phyloP scores from a whole-genome alignment of 805 yeast species.

The Torulaspora maleeae region DNA sequence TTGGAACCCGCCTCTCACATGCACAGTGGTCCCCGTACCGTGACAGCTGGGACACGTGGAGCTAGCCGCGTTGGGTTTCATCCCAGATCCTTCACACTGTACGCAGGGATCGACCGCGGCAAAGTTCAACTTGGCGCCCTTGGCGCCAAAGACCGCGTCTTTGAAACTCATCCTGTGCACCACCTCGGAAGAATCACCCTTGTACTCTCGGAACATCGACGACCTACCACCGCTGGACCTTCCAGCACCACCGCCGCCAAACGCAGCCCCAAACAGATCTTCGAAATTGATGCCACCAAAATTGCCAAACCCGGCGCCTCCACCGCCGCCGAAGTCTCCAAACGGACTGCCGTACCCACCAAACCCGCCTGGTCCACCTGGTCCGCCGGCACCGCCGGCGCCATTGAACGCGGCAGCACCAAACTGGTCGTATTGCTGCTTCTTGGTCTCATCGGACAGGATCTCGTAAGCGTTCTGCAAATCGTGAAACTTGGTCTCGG shows the following conservation, averaged over 20 bases:
- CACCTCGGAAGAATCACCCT: conserved; percentile 86
- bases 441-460: conserved; percentile 76
- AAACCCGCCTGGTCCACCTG: conserved; percentile 45
- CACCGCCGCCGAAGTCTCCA: conserved; percentile 13
- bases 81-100: conserved; percentile 80
- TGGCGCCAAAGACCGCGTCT: conserved; percentile 80
- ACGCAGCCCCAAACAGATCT: conserved; percentile 51
- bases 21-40: conserved; percentile 89
- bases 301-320: conserved; percentile 35
- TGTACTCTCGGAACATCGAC: conserved; percentile 57
- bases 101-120: conserved; percentile 70
- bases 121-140: conserved; percentile 59
- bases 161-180: conserved; percentile 70
- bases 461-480: conserved; percentile 94
- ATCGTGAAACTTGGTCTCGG: conserved; percentile 86
- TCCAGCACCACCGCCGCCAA: conserved; percentile 32
- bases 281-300: conserved; percentile 53
- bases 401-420: conserved; percentile 81
- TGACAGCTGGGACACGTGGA: conserved; percentile 82
- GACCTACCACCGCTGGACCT: conserved; percentile 29
- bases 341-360: conserved; percentile 40
- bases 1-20: conserved; percentile 87
- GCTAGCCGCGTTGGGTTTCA: conserved; percentile 66
- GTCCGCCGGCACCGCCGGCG: conserved; percentile 42
- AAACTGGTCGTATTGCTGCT: conserved; percentile 84